Evolutionary conservation across 2,329 filamentous ascomycete genomes (phyloP), one percentile per base, ranked within the genome.

Genomic region (Aureobasidium sp.): DNA sequence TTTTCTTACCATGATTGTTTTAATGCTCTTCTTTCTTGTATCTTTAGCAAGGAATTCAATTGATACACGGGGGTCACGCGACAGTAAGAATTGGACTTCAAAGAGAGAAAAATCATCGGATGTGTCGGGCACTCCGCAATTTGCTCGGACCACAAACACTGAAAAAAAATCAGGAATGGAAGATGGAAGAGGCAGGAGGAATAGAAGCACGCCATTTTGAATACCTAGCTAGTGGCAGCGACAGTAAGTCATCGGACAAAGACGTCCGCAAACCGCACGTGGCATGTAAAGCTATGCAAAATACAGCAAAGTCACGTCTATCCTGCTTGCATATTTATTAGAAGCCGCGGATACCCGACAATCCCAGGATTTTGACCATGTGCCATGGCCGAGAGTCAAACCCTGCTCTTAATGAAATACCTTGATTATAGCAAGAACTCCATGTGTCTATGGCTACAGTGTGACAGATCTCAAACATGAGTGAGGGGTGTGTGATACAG

Each of bases 41-140:
- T 27, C 2, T 38, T 15, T 0, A 29, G 21, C n/a, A 35, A 50
- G 17, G 10, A 4, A 10, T 19, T 3, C 9, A 47, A 7, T 31
- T 17, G 27, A 3, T 47, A 21, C 11, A 29, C 17, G 10, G 25
- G 13, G 19, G 49, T 53, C 49, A 53, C 23, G 33, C 49, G 49
- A 33, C 46, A 50, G n/a, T n/a, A 31, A n/a, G 9, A 27, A 31
- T 27, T 19, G 21, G 19, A 23, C 19, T 19, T 45, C 23, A 8
- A 40, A n/a, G 15, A 13, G 21, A n/a, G 19, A 31, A 54, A 54
- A 54, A 31, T 31, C 4, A 21, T 40, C 49, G 49, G 49, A 42
- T 33, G 25, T 42, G 37, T 40, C 37, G 50, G 49, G 49, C 49
- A 53, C 50, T 54, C 50, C 50, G 50, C 50, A 54, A 54, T 54